A percentile compares a stretch with the other conserved stretches of the same genome.
phyloP scores from a whole-genome alignment of 2,329 filamentous ascomycete genomes.

The Leptographium radiaticola region DNA sequence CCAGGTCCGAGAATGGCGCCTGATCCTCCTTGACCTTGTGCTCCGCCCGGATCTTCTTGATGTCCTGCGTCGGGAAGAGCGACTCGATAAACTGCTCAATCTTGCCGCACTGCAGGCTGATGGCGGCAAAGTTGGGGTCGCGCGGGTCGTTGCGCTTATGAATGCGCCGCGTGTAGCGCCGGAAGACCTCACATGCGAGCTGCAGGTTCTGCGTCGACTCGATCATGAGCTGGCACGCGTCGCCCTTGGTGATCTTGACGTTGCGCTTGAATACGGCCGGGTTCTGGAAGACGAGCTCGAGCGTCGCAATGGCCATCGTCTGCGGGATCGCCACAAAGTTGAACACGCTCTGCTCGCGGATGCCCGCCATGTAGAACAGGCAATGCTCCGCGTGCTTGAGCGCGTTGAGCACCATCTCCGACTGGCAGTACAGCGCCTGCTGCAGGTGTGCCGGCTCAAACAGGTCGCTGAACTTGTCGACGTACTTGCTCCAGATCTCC shows the following conservation, averaged over 20 bases:
- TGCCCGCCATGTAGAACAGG: slow-evolving; percentile 91
- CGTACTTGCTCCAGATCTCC: slow-evolving; percentile 95
- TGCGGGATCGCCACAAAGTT: slow-evolving; percentile 98
- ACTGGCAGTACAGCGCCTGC: slow-evolving; percentile 70
- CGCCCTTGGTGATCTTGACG: slow-evolving; percentile 92
- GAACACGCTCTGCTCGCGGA: slow-evolving; percentile 94
- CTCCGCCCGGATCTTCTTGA: slow-evolving; percentile 39
- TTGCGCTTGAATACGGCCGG: slow-evolving; percentile 73
- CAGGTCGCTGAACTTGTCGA: slow-evolving; percentile 77
- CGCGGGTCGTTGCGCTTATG: slow-evolving; percentile 87
- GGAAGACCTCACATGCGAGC: slow-evolving; percentile 71
- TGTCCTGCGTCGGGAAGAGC: slow-evolving; percentile 75
- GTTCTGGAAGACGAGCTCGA: slow-evolving; percentile 88
- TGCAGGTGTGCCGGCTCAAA: slow-evolving; percentile 70
- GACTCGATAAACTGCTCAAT: slow-evolving; percentile 93
- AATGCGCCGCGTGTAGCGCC: slow-evolving; percentile 64
- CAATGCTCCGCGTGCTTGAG: slow-evolving; percentile 82
- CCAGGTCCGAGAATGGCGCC: slow-evolving; percentile 44
- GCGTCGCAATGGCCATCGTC: slow-evolving; percentile 89
- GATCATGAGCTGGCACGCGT: slow-evolving; percentile 83
- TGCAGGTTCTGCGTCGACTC: slow-evolving; percentile 84
- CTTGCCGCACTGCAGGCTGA: slow-evolving; percentile 83
- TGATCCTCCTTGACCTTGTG: slow-evolving; percentile 24
- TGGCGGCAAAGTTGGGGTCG: slow-evolving; percentile 84
- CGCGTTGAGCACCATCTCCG: slow-evolving; percentile 88